Evolutionary conservation across 164 flowering plant species (phyloP).

Genomic region (Vitis labrusca): DNA sequence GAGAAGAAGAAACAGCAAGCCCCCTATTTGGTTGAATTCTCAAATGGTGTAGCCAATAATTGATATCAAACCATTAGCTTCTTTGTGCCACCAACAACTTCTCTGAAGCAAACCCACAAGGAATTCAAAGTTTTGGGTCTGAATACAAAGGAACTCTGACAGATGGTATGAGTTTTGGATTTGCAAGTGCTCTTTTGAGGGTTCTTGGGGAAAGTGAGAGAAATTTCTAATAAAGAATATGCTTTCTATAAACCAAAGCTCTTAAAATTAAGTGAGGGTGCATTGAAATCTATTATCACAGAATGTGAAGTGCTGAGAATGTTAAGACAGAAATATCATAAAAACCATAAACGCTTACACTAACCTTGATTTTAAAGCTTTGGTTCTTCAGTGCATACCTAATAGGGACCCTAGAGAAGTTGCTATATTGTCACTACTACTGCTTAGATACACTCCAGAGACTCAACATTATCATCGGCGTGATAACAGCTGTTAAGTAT

Average conservation of each 20-base stretch:
- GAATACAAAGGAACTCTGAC: background rate
- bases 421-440: background rate
- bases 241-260: too few relatives aligned
- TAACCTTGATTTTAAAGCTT: background rate
- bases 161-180: background rate
- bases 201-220: too few relatives aligned
- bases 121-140: background rate
- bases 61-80: too few relatives aligned
- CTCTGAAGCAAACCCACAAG: slow-evolving; percentile 10
- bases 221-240: too few relatives aligned
- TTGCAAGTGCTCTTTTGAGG: background rate
- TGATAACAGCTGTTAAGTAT: slow-evolving; percentile 10
- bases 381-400: background rate
- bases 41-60: too few relatives aligned
- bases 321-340: slow-evolving; percentile 9
- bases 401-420: slow-evolving; percentile 1
- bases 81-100: background rate
- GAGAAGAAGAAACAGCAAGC: too few relatives aligned
- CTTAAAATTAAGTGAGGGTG: background rate
- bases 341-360: slow-evolving; percentile 1
- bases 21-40: too few relatives aligned
- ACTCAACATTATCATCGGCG: background rate
- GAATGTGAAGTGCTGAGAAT: slow-evolving; percentile 10
- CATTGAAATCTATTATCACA: background rate
- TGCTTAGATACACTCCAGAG: background rate